phyloP scores from a whole-genome alignment of 2,329 filamentous ascomycete genomes.

The Ramularia endophylla region DNA sequence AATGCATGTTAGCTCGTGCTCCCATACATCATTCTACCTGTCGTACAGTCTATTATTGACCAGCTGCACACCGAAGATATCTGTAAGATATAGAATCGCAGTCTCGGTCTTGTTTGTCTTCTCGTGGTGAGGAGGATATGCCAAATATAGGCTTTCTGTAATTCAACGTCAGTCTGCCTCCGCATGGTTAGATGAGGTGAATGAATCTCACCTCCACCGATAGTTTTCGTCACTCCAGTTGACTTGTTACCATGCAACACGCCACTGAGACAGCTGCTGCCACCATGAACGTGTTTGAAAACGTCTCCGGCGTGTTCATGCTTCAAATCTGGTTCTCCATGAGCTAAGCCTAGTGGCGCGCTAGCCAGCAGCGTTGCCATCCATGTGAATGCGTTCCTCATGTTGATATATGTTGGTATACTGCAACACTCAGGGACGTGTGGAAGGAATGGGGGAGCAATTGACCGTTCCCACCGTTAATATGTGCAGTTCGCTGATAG shows the following conservation, averaged over 20 bases:
- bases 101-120: slow-evolving; percentile 10
- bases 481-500: too few species aligned
- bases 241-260: slow-evolving; percentile 15
- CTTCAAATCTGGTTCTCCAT: slow-evolving; percentile 13
- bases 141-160: slow-evolving; percentile 19
- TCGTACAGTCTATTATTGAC: slow-evolving; percentile 29
- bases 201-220: slow-evolving; percentile 12
- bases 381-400: slow-evolving; percentile 3
- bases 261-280: slow-evolving; percentile 10
- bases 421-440: too few species aligned
- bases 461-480: too few species aligned
- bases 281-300: slow-evolving; percentile 9
- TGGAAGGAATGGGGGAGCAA: too few species aligned
- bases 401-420: too few species aligned
- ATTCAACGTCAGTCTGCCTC: neutral
- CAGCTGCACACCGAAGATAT: slow-evolving; percentile 31
- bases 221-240: slow-evolving; percentile 9
- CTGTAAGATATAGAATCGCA: slow-evolving; percentile 30
- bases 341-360: slow-evolving; percentile 7
- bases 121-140: slow-evolving; percentile 11
- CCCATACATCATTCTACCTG: neutral
- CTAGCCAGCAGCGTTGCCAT: slow-evolving; percentile 9
- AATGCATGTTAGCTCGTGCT: neutral
- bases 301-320: slow-evolving; percentile 19
- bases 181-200: neutral